Evolutionary conservation across 345 rosid genomes (phyloP), one percentile per base, ranked within the genome.

Genomic region (Limnanthes douglasii): DNA sequence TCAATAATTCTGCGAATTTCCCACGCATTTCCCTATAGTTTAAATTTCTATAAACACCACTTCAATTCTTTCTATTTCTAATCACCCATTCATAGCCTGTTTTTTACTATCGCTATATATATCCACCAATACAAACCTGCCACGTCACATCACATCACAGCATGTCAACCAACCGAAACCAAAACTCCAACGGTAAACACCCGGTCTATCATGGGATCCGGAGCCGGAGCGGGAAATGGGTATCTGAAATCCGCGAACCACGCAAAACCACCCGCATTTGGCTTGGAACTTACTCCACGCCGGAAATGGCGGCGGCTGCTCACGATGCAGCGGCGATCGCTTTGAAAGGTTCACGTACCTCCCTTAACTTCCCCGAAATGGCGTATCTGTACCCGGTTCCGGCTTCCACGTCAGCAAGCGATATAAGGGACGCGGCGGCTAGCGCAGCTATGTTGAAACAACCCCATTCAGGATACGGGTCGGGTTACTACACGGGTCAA

Each of bases 291-390:
- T 73, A 73, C 18, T 61, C 79, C 1, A 70, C 69, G 2, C 70
- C 90, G 12, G 85, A 75, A 48, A 80, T 80, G 93, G 93, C 86
- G 2, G 93, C 86, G 0, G 62, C 86, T 0, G 93, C 93, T 1
- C 72, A 79, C 26, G 86, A 79, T 40, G 86, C 60, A 52, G 86
- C 93, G 5, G 82, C 86, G 3, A 35, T 79, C 4, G 70, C 85
- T 11, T 62, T 79, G 10, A 79, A 79, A 44, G 93, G 86, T 4
- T 51, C 72, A 4, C 66, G 67, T 20, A 37, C 78, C 5, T 51
- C 53, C 12, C 50, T 79, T 13, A 79, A 75, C 29, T 75, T 79
- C 42, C 81, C 85, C 0, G 64, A 60, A 18, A 59, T 61, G 36
- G 44, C 57, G 18, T 36, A 26, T 12, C 69, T 72, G 11, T 79